Evolutionary conservation across 345 rosid species (phyloP), one percentile per base, ranked within the genome.

Genomic region (Salix koriyanagi): DNA sequence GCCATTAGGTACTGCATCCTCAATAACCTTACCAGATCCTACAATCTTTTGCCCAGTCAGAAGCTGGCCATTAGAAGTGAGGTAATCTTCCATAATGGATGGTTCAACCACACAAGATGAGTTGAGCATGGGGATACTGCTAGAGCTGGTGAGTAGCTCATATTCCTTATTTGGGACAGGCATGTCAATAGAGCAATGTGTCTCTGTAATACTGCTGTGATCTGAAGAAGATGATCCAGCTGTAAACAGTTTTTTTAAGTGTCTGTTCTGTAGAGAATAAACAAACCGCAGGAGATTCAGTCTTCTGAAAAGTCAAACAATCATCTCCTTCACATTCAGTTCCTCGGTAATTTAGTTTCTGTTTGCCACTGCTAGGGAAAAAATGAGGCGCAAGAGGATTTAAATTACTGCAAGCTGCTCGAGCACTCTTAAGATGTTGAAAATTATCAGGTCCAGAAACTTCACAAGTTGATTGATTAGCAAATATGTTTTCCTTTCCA

Each of bases 381-480:
- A 87, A 88, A 42, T 78, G 83, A 77, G 90, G 90, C 11, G 96
- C 91, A 70, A 87, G 65, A 11, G 90, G 90, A 79, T 87, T 86
- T 72, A 88, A 79, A 62, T 81, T 75, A 37, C 52, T 73, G 54
- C 75, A 67, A 0, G 86, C 82, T 66, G 70, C 82, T 39, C 73
- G 72, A 78, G 70, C 84, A 72, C 78, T 82, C 79, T 25, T 79
- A 44, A 74, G 68, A 70, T 66, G 75, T 76, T 77, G 84, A 10
- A 65, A 70, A 60, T 69, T 61, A 65, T 66, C 15, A 65, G 82
- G 72, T 36, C 36, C 68, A 21, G 79, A 19, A 76, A 72, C 79
- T 41, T 66, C 70, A 52, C 39, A 76, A 0, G 75, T 23, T 64
- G 61, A 61, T 42, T 72, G 78, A 56, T 64, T 42, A 71, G 65